These are phyloP conservation scores for Populus davidiana DNA, from an alignment of 345 rosid genomes.

Conservation along the genomic window DNA sequence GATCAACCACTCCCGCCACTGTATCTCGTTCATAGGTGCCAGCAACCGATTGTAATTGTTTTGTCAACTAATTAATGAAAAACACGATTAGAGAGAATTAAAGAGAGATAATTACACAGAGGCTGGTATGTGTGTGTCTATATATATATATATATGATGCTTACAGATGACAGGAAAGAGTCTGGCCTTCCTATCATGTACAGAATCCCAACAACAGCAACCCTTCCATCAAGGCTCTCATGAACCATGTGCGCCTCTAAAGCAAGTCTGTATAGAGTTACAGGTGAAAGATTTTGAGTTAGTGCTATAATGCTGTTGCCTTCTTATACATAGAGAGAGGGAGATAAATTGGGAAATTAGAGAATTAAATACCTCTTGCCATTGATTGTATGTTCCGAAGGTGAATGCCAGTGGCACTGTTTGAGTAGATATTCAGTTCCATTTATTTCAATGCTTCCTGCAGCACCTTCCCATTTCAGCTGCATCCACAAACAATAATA, in stretches of 20 bases:
- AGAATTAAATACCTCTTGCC: slow-evolving; percentile 34
- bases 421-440: slow-evolving; percentile 42
- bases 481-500: slow-evolving; percentile 25
- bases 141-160: not conserved
- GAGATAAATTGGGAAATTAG: not conserved
- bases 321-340: not conserved
- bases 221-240: slow-evolving; percentile 46
- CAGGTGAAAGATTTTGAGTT: not conserved
- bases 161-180: slow-evolving; percentile 57
- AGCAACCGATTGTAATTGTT: slow-evolving; percentile 32
- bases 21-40: slow-evolving; percentile 26
- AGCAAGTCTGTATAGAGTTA: slow-evolving; percentile 36
- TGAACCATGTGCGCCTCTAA: slow-evolving; percentile 82
- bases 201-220: slow-evolving; percentile 66
- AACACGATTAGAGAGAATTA: not conserved
- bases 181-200: slow-evolving; percentile 70
- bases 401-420: slow-evolving; percentile 66
- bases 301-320: not conserved
- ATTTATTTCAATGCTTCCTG: slow-evolving; percentile 41
- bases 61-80: slow-evolving; percentile 34
- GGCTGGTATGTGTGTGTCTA: not conserved
- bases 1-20: slow-evolving; percentile 48
- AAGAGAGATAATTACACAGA: not conserved
- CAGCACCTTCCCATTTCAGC: slow-evolving; percentile 51
- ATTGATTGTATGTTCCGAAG: slow-evolving; percentile 54